These are phyloP conservation scores for Solanum bukasovii DNA, from an alignment of 257 asterid species.

Conservation along the genomic window DNA sequence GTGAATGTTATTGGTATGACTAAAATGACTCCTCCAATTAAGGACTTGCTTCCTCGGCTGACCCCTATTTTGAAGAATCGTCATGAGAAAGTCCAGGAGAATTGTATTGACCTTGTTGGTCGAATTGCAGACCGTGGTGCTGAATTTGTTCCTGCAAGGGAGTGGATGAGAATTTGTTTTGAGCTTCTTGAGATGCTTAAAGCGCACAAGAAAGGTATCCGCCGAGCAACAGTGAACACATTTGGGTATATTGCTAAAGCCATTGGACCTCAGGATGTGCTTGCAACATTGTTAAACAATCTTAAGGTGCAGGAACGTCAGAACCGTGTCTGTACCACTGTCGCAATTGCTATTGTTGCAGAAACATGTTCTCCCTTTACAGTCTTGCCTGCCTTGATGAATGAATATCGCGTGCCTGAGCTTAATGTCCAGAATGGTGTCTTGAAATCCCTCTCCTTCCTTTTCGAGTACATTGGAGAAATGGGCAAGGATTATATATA, in stretches of 20 bases:
- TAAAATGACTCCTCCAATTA: conserved; percentile 89
- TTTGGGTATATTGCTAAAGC: conserved; percentile 90
- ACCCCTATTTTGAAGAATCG: conserved; percentile 89
- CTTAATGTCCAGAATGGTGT: conserved; percentile 93
- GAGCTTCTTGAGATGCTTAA: conserved; percentile 96
- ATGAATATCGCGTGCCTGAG: conserved; percentile 88
- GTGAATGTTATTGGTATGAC: conserved; percentile 95
- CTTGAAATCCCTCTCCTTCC: conserved; percentile 70
- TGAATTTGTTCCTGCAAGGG: conserved; percentile 88
- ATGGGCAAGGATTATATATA: conserved; percentile 94
- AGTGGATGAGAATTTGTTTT: conserved; percentile 93
- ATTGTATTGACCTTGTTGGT: conserved; percentile 85
- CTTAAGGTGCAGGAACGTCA: conserved; percentile 94
- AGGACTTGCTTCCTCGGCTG: conserved; percentile 86
- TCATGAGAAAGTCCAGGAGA: conserved; percentile 91
- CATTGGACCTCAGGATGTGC: conserved; percentile 86
- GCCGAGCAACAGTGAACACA: conserved; percentile 91
- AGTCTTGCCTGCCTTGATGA: conserved; percentile 82
- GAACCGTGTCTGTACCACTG: conserved; percentile 92
- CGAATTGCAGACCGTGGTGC: conserved; percentile 94
- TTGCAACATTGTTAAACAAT: conserved; percentile 74
- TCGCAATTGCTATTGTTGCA: conserved; percentile 92
- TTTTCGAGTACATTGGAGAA: conserved; percentile 86
- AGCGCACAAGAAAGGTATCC: conserved; percentile 92
- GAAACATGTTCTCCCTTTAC: conserved; percentile 90